Conservation (phyloP, 106 monocot genomes). For the Acorus gramineus region DNA sequence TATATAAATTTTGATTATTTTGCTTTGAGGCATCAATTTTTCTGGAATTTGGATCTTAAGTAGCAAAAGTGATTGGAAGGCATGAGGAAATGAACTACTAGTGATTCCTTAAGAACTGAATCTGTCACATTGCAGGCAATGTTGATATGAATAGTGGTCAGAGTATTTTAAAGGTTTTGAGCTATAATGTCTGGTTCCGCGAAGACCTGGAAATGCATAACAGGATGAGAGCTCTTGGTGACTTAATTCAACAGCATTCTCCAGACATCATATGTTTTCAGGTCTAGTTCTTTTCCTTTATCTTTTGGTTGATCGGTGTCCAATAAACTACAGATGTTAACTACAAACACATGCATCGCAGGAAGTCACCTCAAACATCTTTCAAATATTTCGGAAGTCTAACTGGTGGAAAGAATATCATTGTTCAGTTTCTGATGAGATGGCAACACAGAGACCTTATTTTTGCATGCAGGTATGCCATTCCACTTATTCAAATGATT, state of each 20-base stretch:
- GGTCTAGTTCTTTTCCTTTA: slow-evolving; percentile 13
- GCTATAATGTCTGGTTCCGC: slow-evolving; percentile 93
- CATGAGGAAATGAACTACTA: no score
- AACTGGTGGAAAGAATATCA: slow-evolving; percentile 74
- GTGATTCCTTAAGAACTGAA: no score
- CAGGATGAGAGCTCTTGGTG: slow-evolving; percentile 82
- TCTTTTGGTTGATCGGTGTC: neutral
- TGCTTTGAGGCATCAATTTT: no score
- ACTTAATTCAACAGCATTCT: slow-evolving; percentile 47
- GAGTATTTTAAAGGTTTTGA: slow-evolving; percentile 42
- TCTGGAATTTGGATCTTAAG: no score
- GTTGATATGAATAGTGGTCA: neutral
- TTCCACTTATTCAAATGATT: neutral
- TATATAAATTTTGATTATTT: no score
- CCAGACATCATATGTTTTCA: slow-evolving; percentile 91
- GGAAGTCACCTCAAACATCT: slow-evolving; percentile 90
- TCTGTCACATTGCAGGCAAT: no score
- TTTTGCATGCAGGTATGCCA: slow-evolving; percentile 84
- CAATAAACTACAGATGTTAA: no score
- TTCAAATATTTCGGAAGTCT: slow-evolving; percentile 49
- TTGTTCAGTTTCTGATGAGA: slow-evolving; percentile 47
- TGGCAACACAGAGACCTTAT: slow-evolving; percentile 38
- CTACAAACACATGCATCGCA: slow-evolving; percentile 1
- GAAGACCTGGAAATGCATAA: slow-evolving; percentile 71
- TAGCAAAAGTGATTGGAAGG: no score